phyloP scores from a whole-genome alignment of 2,329 filamentous ascomycete species.

The Talaromyces sp. region DNA sequence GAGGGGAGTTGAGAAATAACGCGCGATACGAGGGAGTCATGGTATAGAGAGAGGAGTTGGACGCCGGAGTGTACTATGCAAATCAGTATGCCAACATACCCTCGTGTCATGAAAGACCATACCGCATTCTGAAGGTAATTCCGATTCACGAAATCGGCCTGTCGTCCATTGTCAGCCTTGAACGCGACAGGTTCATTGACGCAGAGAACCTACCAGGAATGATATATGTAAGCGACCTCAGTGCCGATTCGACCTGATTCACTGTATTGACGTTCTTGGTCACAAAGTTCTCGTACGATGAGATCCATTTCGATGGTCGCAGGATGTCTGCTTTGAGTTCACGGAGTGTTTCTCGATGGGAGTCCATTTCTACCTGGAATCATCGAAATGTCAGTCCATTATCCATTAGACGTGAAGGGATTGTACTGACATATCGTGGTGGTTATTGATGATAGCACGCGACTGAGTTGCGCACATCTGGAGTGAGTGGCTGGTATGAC shows the following conservation, averaged over 20 bases:
- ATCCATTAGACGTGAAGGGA: not conserved
- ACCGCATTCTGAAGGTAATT: slow-evolving; percentile 88
- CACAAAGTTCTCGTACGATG: slow-evolving; percentile 69
- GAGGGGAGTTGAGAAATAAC: slow-evolving; percentile 58
- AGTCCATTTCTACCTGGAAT: slow-evolving; percentile 31
- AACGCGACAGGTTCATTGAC: too few relatives aligned
- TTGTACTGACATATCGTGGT: not conserved
- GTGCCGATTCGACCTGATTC: slow-evolving; percentile 88
- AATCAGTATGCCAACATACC: not conserved
- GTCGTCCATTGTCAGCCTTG: slow-evolving; percentile 1
- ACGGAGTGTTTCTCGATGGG: slow-evolving; percentile 30
- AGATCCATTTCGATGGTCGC: slow-evolving; percentile 41
- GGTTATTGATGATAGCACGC: not conserved
- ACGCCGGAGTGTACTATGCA: slow-evolving; percentile 73
- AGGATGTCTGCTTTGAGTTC: slow-evolving; percentile 32
- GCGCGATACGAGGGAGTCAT: slow-evolving; percentile 78
- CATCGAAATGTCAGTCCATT: not conserved
- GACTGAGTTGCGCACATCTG: not conserved
- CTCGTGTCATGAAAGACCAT: slow-evolving; percentile 28
- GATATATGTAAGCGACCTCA: slow-evolving; percentile 92
- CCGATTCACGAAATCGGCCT: slow-evolving; percentile 66
- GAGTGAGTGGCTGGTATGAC: slow-evolving; percentile 9
- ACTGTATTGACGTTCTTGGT: slow-evolving; percentile 92
- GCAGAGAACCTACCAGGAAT: slow-evolving; percentile 63
- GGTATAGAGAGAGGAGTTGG: slow-evolving; percentile 86